A percentile compares a stretch with the other conserved stretches of the same genome.
Evolutionary conservation across 306 rosid species (phyloP).

Genomic region (Arachis stenosperma): DNA sequence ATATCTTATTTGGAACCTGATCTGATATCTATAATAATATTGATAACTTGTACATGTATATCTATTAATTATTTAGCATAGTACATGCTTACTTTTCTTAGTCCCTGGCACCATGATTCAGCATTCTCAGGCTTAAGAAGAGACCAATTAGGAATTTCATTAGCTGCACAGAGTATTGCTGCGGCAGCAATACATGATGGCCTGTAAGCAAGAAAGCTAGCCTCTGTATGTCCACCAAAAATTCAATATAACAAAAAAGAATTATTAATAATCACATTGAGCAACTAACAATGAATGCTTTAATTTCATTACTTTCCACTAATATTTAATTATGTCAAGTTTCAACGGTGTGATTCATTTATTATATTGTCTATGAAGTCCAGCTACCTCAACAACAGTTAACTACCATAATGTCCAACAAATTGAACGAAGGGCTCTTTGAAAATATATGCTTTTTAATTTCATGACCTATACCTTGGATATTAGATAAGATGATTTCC

Average conservation of each 20-base stretch:
- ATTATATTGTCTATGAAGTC: neutral
- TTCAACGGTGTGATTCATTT: neutral
- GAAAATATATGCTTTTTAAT: neutral
- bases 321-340: no score
- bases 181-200: slow-evolving; percentile 95
- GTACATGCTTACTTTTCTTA: slow-evolving; percentile 69
- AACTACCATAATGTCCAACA: neutral
- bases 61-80: neutral
- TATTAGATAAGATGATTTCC: slow-evolving; percentile 69
- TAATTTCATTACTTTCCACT: neutral
- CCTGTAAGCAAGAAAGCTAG: slow-evolving; percentile 76
- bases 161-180: slow-evolving; percentile 77
- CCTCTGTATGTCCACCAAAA: slow-evolving; percentile 60
- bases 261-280: neutral
- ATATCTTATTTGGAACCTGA: slow-evolving; percentile 19
- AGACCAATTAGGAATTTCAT: slow-evolving; percentile 71
- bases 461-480: slow-evolving; percentile 58
- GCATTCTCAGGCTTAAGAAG: slow-evolving; percentile 72
- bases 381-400: neutral
- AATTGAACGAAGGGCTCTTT: neutral
- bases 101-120: slow-evolving; percentile 85
- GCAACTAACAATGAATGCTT: neutral
- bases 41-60: no score
- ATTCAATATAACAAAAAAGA: neutral
- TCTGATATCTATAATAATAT: no score